Evolutionary conservation across 1,284 basidiomycete species (phyloP), one percentile per base, ranked within the genome.

Genomic region (Filobasidium uniguttulatum): DNA sequence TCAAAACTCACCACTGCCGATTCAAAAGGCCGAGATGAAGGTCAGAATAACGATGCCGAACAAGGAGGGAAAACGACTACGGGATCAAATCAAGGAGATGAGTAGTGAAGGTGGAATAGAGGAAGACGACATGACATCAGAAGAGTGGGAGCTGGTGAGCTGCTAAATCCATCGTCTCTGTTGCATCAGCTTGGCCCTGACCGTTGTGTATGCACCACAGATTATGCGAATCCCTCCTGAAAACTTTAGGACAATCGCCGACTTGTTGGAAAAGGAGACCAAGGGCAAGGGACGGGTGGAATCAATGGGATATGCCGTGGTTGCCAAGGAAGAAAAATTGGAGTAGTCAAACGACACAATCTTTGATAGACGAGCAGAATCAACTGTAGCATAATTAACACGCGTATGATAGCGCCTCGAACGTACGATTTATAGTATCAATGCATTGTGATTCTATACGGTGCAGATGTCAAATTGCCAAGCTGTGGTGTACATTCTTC

Each of bases 1-100:
- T 60, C 75, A 81, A 3, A 75, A 81, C 40, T 82, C 82, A 1
- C 85, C 82, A 8, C 76, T 99, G 17, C 87, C 89, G 0, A 88
- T 99, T 55, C 82, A 93, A 62, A 77, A 91, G 43, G 87, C 89
- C 2, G 76, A 83, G 49, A 97, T 99, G 93, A 80, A 89, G 19
- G 77, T 98, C 14, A 77, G 86, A 28, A 76, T 98, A 30, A 79
- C 79, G 2, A 77, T 96, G 70, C 82, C 89, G 1, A 68, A 72
- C 3, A 77, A 77, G 43, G 84, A 91, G 53, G 82, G 77, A 26
- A 82, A 85, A 61, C 62, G 71, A 49, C 67, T 94, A 19, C 81
- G 82, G 57, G 79, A 83, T 46, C 79, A 80, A 68, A 70, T 98
- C 3, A 55, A 83, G 5, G 77, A 80, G 55, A 73, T 79, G 29